Conservation (phyloP, 257 asterid species). For the Fraxinus excelsior region DNA sequence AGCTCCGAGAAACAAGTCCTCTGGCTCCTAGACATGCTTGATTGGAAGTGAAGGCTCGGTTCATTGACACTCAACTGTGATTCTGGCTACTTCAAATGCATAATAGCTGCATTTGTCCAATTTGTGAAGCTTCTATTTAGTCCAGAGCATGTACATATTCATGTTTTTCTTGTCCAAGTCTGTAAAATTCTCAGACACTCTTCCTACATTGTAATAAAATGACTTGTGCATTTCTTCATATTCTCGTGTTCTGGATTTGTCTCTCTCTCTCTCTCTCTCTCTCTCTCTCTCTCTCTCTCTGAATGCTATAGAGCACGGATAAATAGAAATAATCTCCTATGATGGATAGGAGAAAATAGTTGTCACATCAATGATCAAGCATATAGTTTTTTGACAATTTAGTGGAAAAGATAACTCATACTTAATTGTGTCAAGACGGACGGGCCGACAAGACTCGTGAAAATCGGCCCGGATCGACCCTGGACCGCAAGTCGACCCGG, state of each 20-base stretch:
- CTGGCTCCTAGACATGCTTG: constrained; percentile 97
- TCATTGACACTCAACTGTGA: neutral
- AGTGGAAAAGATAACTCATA: too few relatives aligned
- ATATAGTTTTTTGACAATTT: too few relatives aligned
- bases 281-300: too few relatives aligned
- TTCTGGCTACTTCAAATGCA: constrained; percentile 6
- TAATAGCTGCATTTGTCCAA: constrained; percentile 2
- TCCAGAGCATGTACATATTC: constrained; percentile 28
- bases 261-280: neutral
- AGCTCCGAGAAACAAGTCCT: constrained; percentile 72
- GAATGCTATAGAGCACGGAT: too few relatives aligned
- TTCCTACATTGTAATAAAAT: neutral
- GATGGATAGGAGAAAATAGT: too few relatives aligned
- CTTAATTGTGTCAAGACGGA: too few relatives aligned
- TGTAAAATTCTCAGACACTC: neutral
- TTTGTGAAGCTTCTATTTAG: constrained; percentile 19
- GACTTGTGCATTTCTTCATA: neutral
- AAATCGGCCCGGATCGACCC: too few relatives aligned
- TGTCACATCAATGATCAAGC: too few relatives aligned
- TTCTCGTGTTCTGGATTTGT: neutral
- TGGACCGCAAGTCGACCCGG: too few relatives aligned
- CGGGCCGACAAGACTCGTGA: too few relatives aligned
- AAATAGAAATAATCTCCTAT: too few relatives aligned
- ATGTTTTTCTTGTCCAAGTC: neutral
- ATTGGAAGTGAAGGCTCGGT: constrained; percentile 71